Evolutionary conservation across 768 basidiomycete species (phyloP), one percentile per base, ranked within the genome.

Genomic region (Mycena chlorophos): DNA sequence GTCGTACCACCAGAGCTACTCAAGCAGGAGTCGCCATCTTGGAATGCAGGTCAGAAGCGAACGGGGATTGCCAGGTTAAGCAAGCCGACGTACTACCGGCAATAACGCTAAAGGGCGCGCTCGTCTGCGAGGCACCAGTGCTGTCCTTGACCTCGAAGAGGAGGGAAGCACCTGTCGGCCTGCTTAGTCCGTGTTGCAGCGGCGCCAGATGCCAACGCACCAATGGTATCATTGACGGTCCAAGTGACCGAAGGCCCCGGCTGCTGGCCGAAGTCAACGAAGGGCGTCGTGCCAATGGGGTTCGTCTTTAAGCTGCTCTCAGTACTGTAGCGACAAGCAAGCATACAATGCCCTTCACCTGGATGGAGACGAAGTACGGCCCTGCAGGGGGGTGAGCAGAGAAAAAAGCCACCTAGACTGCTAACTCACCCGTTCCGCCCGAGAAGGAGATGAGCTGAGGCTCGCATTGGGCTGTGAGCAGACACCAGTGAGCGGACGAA

Each of bases 351-450:
- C n/a, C n/a, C n/a, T n/a, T n/a, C n/a, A n/a, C n/a, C n/a, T n/a
- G n/a, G n/a, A n/a, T n/a, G n/a, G n/a, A n/a, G n/a, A 88, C 61
- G 63, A 73, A 81, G 77, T 78, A 89, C 29, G 88, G 86, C 30
- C 70, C 87, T 89, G 6, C 40, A 17, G 22, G 23, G 27, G 49
- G 49, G 48, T 19, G 30, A 3, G 39, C 64, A n/a, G 56, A 69
- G 30, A 54, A 52, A 10, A 53, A 10, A 26, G 40, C 29, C 43
- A 45, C 26, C 23, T 17, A 8, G 29, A 43, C 34, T 38, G 14
- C 17, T 4, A n/a, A 74, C 85, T 57, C 65, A 87, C 87, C 19
- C 10, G 57, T 64, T 69, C 88, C 87, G 58, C 81, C 83, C n/a
- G 29, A 10, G 83, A 84, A 91, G 26, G 65, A 49, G 43, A 91